These are phyloP conservation scores for Centaurea solstitialis DNA, from an alignment of 129 eudicot genomes.

Conservation along the genomic window DNA sequence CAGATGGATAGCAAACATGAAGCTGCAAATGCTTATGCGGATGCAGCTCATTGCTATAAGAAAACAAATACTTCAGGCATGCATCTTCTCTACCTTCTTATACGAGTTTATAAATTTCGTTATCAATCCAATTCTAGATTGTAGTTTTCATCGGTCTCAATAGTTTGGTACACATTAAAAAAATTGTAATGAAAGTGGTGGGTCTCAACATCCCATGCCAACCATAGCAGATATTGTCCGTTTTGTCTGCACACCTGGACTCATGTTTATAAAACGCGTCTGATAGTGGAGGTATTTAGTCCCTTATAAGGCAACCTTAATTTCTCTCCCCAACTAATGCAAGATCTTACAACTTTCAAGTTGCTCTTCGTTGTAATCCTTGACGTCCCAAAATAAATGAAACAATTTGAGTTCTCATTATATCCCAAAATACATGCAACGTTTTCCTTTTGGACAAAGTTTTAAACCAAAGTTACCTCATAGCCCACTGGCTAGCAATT, in stretches of 20 bases:
- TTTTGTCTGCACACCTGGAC: too few species aligned
- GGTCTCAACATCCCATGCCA: too few species aligned
- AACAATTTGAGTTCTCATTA: background rate
- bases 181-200: background rate
- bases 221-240: too few species aligned
- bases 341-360: too few species aligned
- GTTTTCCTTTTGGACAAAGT: background rate
- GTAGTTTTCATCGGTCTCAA: background rate
- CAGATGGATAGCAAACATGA: conserved; percentile 85
- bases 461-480: background rate
- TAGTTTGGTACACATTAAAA: background rate
- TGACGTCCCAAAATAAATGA: background rate
- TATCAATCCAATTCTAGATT: background rate
- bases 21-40: conserved; percentile 71
- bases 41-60: conserved; percentile 69
- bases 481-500: background rate
- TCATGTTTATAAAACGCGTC: too few species aligned
- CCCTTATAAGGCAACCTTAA: too few species aligned
- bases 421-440: background rate
- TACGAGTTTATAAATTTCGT: background rate
- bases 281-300: too few species aligned
- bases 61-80: conserved; percentile 53
- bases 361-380: background rate
- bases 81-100: conserved; percentile 4
- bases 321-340: too few species aligned